Percentiles rank a stretch among this genome's conserved stretches.
Evolutionary conservation across 2,329 filamentous ascomycete species (phyloP).

Genomic region (Ophiocordyceps camponoti-saundersi): DNA sequence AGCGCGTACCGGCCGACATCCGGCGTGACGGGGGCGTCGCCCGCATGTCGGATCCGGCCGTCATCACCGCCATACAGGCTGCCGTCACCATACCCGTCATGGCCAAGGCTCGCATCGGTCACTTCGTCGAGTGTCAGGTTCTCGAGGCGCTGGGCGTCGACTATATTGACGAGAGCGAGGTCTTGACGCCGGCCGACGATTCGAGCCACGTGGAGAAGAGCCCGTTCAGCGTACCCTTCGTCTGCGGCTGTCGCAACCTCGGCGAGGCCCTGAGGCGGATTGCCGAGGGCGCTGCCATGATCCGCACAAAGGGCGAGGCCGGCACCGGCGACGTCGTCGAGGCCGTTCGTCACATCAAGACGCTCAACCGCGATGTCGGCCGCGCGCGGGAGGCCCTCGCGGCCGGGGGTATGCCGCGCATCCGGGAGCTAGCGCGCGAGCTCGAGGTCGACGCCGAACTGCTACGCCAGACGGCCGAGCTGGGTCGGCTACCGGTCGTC

Average conservation of each 20-base stretch:
- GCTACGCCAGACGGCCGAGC: conserved; percentile 70
- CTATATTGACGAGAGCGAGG: conserved; percentile 97
- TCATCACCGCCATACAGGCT: conserved; percentile 91
- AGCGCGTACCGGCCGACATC: conserved; percentile 94
- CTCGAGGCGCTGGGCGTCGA: conserved; percentile 89
- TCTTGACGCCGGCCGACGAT: conserved; percentile 86
- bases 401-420: conserved; percentile 30
- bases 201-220: conserved; percentile 84
- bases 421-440: conserved; percentile 62
- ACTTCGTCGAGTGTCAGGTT: conserved; percentile 97
- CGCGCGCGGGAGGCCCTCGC: conserved; percentile 59
- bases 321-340: conserved; percentile 95
- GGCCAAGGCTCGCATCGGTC: conserved; percentile 95
- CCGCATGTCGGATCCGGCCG: conserved; percentile 85
- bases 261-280: conserved; percentile 86
- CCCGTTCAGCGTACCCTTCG: conserved; percentile 70
- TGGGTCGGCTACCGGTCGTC: conserved; percentile 81
- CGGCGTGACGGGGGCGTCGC: conserved; percentile 82
- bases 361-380: conserved; percentile 68
- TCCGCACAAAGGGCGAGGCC: conserved; percentile 95
- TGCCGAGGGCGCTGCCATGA: conserved; percentile 92
- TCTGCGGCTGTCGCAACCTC: conserved; percentile 89
- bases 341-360: conserved; percentile 90
- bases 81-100: conserved; percentile 96
- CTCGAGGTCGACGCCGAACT: conserved; percentile 63